Base-by-base conservation (phyloP, 164 flowering plant species). In the Taxillus chinensis region DNA sequence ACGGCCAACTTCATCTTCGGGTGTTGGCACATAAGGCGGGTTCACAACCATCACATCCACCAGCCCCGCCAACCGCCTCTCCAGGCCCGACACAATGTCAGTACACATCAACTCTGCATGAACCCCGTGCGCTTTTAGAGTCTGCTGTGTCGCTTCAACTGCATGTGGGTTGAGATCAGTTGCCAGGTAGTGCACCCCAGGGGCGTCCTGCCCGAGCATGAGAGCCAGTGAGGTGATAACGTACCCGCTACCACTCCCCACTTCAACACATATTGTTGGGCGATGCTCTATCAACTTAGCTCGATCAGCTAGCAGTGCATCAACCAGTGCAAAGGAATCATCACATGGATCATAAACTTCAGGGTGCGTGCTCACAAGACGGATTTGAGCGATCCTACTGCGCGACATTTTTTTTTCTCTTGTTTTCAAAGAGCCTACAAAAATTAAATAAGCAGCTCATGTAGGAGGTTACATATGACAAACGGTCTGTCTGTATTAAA, bases 261-360 rank as follows among this genome's bases (percentile, higher is more conserved):
- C 69, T 75, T 92, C 97, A 80, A 90, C 58, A 71, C 96, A 92
- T 27, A 90, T 45, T 15, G 64, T 62, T 12, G 98, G 98, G 5
- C 63, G 60, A 56, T 85, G 92, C 39, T 77, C 75, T 41, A 90
- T 52, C 58, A 92, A 64, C 71, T 88, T 79, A 27, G 68, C 62
- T 55, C 83, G 74, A 66, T 92, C 98, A 54, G 96, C 86, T 27
- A 90, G 74, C 5, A 92, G 83, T 7, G 98, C 96, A 73, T 92
- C 98, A 52, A 92, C 96, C n/a, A 90, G 70, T 0, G 89, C 92
- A 70, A 90, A 92, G 17, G 98, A 92, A 68, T 92, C 96, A 71
- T 92, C 96, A 71, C 98, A 92, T 2, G 98, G 98, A 45, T 86
- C 96, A 64, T 92, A 92, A 37, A 90, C 98, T 77, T 92, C 96